phyloP scores from a whole-genome alignment of 441 rosid genomes.

The Pelargonium australe region DNA sequence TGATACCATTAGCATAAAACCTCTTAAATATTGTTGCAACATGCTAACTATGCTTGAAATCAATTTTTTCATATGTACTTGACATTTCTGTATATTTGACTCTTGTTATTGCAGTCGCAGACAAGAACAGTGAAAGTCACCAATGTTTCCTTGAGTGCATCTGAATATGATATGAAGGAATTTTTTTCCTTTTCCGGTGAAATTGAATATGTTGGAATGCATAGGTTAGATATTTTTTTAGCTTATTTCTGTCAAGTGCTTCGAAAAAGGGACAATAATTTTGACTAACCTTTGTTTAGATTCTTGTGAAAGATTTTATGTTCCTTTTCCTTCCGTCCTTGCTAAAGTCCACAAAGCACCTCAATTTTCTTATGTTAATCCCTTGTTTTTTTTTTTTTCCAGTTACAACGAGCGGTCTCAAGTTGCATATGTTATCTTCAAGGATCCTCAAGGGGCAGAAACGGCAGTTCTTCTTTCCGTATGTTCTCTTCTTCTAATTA shows the following conservation, averaged over 20 bases:
- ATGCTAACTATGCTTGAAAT: background rate
- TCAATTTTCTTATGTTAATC: conserved; percentile 1
- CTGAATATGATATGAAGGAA: conserved; percentile 49
- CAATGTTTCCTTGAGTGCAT: conserved; percentile 48
- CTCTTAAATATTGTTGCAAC: background rate
- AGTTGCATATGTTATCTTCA: conserved; percentile 58
- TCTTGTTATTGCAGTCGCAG: conserved; percentile 23
- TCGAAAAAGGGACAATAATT: background rate
- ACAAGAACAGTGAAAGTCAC: conserved; percentile 49
- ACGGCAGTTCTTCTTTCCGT: conserved; percentile 63
- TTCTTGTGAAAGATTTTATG: background rate
- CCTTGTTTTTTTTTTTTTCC: conserved; percentile 9
- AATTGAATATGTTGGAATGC: conserved; percentile 44
- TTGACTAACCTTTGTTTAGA: background rate
- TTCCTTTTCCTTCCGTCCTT: background rate
- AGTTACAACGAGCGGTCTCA: conserved; percentile 36
- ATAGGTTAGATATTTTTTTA: conserved; percentile 33
- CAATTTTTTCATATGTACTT: background rate
- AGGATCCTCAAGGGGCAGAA: conserved; percentile 58
- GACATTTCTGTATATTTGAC: conserved; percentile 1
- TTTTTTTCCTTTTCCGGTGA: conserved; percentile 75
- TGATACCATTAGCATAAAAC: background rate
- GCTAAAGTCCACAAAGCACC: background rate
- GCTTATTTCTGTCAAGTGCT: background rate
- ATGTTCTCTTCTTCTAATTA: conserved; percentile 13